Percentiles rank a stretch among this genome's conserved stretches.
Evolutionary conservation across 192 early-diverging fungal genomes (phyloP).

Genomic region (Cetraspora pellucida): DNA sequence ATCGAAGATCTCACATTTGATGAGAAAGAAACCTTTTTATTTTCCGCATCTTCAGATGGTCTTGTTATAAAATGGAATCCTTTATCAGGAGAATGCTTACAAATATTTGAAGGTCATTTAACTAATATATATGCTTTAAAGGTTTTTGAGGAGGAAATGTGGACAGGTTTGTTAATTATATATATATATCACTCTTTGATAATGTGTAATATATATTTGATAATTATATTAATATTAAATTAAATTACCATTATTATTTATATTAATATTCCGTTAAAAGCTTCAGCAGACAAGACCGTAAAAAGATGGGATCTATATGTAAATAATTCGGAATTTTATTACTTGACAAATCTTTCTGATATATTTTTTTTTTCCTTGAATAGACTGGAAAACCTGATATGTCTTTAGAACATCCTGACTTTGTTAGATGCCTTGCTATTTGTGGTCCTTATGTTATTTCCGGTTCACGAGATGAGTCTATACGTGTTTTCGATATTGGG

Average conservation of each 20-base stretch:
- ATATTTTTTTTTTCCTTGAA: background rate
- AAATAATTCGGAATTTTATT: constrained; percentile 21
- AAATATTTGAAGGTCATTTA: constrained; percentile 68
- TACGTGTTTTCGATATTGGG: constrained; percentile 86
- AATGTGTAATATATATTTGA: background rate
- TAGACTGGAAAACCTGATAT: constrained; percentile 74
- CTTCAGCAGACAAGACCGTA: constrained; percentile 89
- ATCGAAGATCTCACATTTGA: constrained; percentile 57
- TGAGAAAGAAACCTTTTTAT: constrained; percentile 52
- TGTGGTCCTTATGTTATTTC: constrained; percentile 76
- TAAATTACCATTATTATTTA: background rate
- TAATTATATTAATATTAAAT: background rate
- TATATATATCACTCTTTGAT: too few species aligned
- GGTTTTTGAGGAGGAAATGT: constrained; percentile 68
- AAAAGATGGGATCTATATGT: constrained; percentile 85
- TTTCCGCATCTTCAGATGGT: constrained; percentile 67
- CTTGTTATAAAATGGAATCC: constrained; percentile 68
- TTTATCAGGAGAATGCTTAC: constrained; percentile 46
- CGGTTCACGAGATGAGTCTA: constrained; percentile 80
- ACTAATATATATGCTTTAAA: constrained; percentile 76
- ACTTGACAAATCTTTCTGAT: background rate
- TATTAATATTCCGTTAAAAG: constrained; percentile 39
- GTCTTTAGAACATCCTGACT: constrained; percentile 77
- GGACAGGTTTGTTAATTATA: constrained; percentile 60
- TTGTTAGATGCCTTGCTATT: constrained; percentile 71